A percentile compares a stretch with the other conserved stretches of the same genome.
These are phyloP conservation scores for Ceratobasidium sp. DNA, from an alignment of 1,284 basidiomycete species.

Conservation along the genomic window DNA sequence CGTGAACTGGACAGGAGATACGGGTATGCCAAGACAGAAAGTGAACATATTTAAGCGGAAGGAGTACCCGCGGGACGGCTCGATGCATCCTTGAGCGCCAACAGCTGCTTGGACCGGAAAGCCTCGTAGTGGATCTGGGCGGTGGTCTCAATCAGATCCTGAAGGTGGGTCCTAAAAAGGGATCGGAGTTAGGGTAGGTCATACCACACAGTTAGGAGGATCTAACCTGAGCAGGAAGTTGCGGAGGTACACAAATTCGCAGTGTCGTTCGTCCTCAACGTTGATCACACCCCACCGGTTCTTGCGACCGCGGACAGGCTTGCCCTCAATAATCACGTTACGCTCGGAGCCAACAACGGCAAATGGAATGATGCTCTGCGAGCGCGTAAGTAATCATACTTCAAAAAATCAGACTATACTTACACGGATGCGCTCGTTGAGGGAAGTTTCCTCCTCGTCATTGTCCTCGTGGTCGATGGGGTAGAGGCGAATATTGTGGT, in stretches of 20 bases:
- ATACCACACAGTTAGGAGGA: conserved; percentile 1
- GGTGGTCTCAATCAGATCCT: conserved; percentile 98
- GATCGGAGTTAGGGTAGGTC: conserved; percentile 21
- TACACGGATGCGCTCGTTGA: conserved; percentile 92
- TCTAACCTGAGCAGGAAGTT: conserved; percentile 91
- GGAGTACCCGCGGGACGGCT: conserved; percentile 37
- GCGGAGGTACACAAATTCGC: conserved; percentile 96
- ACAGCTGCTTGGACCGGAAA: conserved; percentile 96
- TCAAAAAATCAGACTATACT: conserved; percentile 48
- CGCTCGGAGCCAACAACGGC: conserved; percentile 96
- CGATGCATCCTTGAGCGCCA: conserved; percentile 83
- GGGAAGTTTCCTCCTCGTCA: conserved; percentile 86
- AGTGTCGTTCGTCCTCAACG: conserved; percentile 95
- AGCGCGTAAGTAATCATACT: not conserved
- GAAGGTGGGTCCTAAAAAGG: conserved; percentile 82
- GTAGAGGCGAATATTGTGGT: conserved; percentile 94
- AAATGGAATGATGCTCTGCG: conserved; percentile 91
- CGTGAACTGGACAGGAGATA: not conserved
- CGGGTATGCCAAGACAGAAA: conserved; percentile 17
- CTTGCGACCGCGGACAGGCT: conserved; percentile 93
- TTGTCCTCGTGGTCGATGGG: conserved; percentile 97
- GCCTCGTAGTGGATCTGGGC: conserved; percentile 99
- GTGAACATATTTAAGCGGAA: not conserved
- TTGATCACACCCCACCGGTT: conserved; percentile 99
- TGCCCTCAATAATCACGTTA: conserved; percentile 94